Percentiles rank a stretch among this genome's conserved stretches.
Evolutionary conservation across 1,139 yeast genomes (phyloP).

Genomic region (Kodamaea arcana): DNA sequence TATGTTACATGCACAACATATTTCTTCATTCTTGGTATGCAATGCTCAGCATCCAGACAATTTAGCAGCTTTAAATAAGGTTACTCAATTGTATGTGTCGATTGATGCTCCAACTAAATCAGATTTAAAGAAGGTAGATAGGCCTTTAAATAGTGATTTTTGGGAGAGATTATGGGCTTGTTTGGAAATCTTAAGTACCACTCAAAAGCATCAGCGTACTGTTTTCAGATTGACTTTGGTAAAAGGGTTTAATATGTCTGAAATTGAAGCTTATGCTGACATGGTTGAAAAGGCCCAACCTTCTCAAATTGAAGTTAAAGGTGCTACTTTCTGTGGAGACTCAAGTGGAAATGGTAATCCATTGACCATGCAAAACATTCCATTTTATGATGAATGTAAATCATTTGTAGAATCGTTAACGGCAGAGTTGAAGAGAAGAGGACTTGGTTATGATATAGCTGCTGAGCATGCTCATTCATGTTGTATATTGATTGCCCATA

Average conservation of each 20-base stretch:
- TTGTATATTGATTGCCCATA: slow-evolving; percentile 80
- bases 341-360: slow-evolving; percentile 79
- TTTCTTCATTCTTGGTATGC: slow-evolving; percentile 86
- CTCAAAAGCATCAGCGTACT: slow-evolving; percentile 78
- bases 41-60: slow-evolving; percentile 95
- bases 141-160: slow-evolving; percentile 85
- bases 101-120: slow-evolving; percentile 87
- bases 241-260: slow-evolving; percentile 86
- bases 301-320: slow-evolving; percentile 86
- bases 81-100: slow-evolving; percentile 87
- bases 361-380: slow-evolving; percentile 91
- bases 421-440: slow-evolving; percentile 56
- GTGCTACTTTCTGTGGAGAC: slow-evolving; percentile 92
- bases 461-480: slow-evolving; percentile 97
- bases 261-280: slow-evolving; percentile 82
- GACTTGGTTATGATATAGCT: slow-evolving; percentile 73
- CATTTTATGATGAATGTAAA: slow-evolving; percentile 88
- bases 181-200: slow-evolving; percentile 69
- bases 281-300: slow-evolving; percentile 80
- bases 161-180: slow-evolving; percentile 87
- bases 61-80: slow-evolving; percentile 61
- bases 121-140: slow-evolving; percentile 76
- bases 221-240: slow-evolving; percentile 88
- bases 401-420: slow-evolving; percentile 63
- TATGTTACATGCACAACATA: slow-evolving; percentile 72